phyloP scores from a whole-genome alignment of 352 stramenopile genomes.

The Thraustochytrium sp. region DNA sequence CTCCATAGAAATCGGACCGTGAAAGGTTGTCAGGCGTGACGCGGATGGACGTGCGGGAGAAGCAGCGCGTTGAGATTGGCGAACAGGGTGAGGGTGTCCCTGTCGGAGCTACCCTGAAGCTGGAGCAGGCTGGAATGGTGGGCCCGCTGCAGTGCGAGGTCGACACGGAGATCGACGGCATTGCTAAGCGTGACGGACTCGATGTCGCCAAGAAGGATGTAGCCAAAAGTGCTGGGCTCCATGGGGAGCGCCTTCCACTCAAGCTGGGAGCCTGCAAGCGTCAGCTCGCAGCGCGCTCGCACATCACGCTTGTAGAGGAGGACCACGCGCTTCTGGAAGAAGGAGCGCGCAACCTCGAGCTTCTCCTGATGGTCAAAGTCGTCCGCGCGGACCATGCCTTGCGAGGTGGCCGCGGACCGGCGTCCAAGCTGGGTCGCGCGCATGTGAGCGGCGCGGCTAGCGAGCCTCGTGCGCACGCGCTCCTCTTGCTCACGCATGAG shows the following conservation, averaged over 20 bases:
- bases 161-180: neutral
- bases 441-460: too few species aligned
- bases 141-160: neutral
- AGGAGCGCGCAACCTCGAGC: conserved; percentile 2
- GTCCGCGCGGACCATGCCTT: neutral
- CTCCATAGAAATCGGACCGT: too few species aligned
- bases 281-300: neutral
- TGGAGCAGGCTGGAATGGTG: neutral
- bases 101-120: neutral
- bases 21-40: too few species aligned
- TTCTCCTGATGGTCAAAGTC: conserved; percentile 20
- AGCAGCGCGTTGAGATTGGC: neutral
- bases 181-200: conserved; percentile 3
- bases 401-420: neutral
- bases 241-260: neutral
- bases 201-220: neutral
- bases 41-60: neutral
- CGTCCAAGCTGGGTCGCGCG: too few species aligned
- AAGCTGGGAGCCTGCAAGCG: neutral
- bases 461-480: neutral
- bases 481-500: neutral
- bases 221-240: neutral
- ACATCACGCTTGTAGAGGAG: neutral
- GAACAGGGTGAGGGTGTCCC: neutral
- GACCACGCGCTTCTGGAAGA: neutral